These are phyloP conservation scores for Coemansia sp. DNA, from an alignment of 192 early-diverging fungal species.

Conservation along the genomic window DNA sequence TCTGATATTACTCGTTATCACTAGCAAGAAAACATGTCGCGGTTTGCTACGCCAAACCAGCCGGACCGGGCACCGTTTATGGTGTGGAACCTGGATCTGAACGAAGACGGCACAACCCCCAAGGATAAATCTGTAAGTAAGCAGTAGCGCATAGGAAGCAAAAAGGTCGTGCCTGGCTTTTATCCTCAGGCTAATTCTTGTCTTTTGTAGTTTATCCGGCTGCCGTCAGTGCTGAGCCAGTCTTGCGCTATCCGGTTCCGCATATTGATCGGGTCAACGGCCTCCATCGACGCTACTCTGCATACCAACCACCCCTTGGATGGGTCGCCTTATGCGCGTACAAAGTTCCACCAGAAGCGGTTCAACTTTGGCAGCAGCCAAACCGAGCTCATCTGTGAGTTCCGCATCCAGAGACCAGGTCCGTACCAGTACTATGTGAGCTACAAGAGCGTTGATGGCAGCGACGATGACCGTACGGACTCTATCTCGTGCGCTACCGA, in stretches of 20 bases:
- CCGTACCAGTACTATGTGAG: conserved; percentile 88
- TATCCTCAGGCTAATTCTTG: not conserved
- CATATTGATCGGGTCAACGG: conserved; percentile 71
- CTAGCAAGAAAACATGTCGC: conserved; percentile 12
- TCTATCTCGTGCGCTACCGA: conserved; percentile 17
- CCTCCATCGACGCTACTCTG: conserved; percentile 70
- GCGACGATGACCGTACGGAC: conserved; percentile 17
- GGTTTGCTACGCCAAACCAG: conserved; percentile 42
- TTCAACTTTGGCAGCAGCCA: conserved; percentile 48
- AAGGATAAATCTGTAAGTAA: conserved; percentile 47
- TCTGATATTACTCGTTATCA: not conserved
- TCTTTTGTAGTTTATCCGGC: conserved; percentile 43
- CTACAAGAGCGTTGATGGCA: conserved; percentile 53
- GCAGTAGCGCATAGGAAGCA: not conserved
- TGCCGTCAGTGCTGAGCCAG: conserved; percentile 34
- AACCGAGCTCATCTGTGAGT: conserved; percentile 66
- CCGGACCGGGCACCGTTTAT: conserved; percentile 45
- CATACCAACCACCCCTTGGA: conserved; percentile 84
- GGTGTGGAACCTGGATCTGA: conserved; percentile 52
- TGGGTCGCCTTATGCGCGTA: conserved; percentile 57
- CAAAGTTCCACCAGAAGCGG: conserved; percentile 32
- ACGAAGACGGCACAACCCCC: conserved; percentile 51
- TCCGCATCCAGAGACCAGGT: conserved; percentile 65
- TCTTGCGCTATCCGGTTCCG: conserved; percentile 78
- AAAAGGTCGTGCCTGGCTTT: not conserved